These are phyloP conservation scores for Verticillium dahliae DNA, from an alignment of 2,329 filamentous ascomycete genomes.

Conservation along the genomic window DNA sequence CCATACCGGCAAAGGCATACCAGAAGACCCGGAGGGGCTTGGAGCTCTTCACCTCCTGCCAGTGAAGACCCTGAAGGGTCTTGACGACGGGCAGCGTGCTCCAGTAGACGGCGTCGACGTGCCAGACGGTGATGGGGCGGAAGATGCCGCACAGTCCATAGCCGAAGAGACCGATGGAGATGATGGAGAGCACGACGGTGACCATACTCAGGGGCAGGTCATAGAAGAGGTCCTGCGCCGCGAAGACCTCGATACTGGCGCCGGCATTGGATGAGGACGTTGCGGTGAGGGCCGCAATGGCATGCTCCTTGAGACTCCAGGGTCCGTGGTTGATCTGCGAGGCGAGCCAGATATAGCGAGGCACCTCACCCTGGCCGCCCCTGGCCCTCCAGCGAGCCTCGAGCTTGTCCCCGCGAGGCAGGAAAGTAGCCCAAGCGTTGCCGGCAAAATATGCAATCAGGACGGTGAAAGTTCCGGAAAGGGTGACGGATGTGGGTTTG, in stretches of 20 bases:
- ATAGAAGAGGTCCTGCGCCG: constrained; percentile 46
- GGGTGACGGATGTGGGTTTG: constrained; percentile 41
- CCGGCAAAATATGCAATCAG: constrained; percentile 51
- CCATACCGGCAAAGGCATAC: constrained; percentile 42
- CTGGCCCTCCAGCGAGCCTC: constrained; percentile 38
- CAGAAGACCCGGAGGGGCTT: constrained; percentile 46
- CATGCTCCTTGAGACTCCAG: constrained; percentile 50
- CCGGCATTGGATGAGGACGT: constrained; percentile 45
- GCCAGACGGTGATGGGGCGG: constrained; percentile 48
- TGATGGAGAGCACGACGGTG: constrained; percentile 40
- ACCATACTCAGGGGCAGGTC: constrained; percentile 34
- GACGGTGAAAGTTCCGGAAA: constrained; percentile 49
- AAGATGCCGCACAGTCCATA: constrained; percentile 47
- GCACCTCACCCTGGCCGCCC: constrained; percentile 31
- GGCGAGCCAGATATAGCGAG: constrained; percentile 30
- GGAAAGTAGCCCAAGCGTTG: constrained; percentile 34
- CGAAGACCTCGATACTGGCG: constrained; percentile 33
- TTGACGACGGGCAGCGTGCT: constrained; percentile 44
- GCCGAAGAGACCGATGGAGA: constrained; percentile 49
- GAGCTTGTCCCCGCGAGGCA: constrained; percentile 45
- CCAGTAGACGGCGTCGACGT: constrained; percentile 52
- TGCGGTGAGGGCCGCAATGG: constrained; percentile 46
- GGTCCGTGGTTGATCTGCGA: constrained; percentile 43
- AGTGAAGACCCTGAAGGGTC: constrained; percentile 47
- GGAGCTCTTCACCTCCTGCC: constrained; percentile 40